Evolutionary conservation across 2,329 filamentous ascomycete species (phyloP).

Genomic region (Fusarium sp.): DNA sequence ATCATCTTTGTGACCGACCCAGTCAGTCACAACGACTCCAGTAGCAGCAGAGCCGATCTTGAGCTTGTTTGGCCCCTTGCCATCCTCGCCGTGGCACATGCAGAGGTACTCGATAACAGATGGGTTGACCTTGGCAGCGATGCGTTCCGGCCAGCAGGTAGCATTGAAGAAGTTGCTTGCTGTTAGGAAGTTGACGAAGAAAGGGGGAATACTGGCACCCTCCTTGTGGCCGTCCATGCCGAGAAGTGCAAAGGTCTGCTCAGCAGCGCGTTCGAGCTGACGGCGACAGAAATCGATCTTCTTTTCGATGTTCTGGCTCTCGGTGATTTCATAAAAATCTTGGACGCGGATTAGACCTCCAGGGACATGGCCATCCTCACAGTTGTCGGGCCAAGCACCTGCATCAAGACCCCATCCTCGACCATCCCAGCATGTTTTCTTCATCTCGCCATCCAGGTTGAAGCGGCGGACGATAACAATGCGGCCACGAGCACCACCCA

Average conservation of each 20-base stretch:
- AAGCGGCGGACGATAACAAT: conserved; percentile 90
- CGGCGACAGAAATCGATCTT: conserved; percentile 82
- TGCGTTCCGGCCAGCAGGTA: conserved; percentile 91
- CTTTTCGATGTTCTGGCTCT: conserved; percentile 79
- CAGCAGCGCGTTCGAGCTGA: conserved; percentile 80
- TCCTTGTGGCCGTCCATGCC: conserved; percentile 50
- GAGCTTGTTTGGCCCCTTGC: conserved; percentile 63
- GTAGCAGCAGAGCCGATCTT: conserved; percentile 79
- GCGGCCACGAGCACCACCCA: conserved; percentile 84
- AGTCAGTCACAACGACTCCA: conserved; percentile 92
- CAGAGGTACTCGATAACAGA: conserved; percentile 75
- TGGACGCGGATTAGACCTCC: conserved; percentile 86
- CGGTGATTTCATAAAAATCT: conserved; percentile 91
- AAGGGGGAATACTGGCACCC: conserved; percentile 63
- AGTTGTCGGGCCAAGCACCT: conserved; percentile 87
- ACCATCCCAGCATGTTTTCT: conserved; percentile 62
- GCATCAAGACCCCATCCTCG: conserved; percentile 72
- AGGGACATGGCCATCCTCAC: conserved; percentile 76
- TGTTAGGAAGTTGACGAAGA: conserved; percentile 91
- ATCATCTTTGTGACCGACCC: conserved; percentile 87
- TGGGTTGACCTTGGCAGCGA: conserved; percentile 90
- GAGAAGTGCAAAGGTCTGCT: conserved; percentile 62
- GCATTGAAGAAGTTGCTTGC: conserved; percentile 95
- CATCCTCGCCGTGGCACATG: conserved; percentile 66
- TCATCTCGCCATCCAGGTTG: conserved; percentile 69